Conservation (phyloP, 768 basidiomycete genomes). For the Serendipita indica region DNA sequence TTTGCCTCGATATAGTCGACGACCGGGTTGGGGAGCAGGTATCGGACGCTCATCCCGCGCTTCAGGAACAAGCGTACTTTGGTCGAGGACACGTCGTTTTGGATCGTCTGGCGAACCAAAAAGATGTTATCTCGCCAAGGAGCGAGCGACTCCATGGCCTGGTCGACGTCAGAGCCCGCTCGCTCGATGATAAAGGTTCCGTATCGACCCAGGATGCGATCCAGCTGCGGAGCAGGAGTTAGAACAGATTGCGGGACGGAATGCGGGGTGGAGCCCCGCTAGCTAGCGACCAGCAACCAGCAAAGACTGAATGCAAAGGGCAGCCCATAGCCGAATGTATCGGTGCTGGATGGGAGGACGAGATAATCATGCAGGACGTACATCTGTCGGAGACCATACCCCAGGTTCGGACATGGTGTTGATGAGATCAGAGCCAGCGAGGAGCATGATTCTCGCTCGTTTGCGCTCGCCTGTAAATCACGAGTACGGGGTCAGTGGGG, state of each 20-base stretch:
- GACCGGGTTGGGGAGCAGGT: constrained; percentile 79
- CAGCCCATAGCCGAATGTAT: constrained; percentile 13
- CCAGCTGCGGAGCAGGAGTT: constrained; percentile 40
- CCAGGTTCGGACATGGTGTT: constrained; percentile 97
- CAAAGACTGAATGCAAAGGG: not conserved
- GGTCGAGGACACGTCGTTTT: constrained; percentile 93
- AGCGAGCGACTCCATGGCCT: constrained; percentile 59
- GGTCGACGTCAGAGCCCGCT: constrained; percentile 82
- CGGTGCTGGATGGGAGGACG: not conserved
- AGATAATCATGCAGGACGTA: constrained; percentile 29
- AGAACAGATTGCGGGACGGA: not conserved
- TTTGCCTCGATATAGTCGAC: constrained; percentile 89
- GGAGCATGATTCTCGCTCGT: constrained; percentile 72
- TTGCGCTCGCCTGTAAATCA: constrained; percentile 41
- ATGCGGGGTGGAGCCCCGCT: not conserved
- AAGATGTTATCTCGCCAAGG: constrained; percentile 74
- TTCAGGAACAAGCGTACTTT: constrained; percentile 74
- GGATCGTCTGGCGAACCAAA: constrained; percentile 85
- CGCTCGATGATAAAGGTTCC: constrained; percentile 92
- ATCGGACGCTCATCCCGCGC: constrained; percentile 69
- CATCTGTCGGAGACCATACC: constrained; percentile 91
- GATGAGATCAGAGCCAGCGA: constrained; percentile 97
- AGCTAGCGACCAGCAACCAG: constrained; percentile 9
- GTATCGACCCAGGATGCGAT: constrained; percentile 90
- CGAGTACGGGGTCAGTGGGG: not conserved